Conservation (phyloP, 2,329 filamentous ascomycete species). For the Ophiostoma montium region DNA sequence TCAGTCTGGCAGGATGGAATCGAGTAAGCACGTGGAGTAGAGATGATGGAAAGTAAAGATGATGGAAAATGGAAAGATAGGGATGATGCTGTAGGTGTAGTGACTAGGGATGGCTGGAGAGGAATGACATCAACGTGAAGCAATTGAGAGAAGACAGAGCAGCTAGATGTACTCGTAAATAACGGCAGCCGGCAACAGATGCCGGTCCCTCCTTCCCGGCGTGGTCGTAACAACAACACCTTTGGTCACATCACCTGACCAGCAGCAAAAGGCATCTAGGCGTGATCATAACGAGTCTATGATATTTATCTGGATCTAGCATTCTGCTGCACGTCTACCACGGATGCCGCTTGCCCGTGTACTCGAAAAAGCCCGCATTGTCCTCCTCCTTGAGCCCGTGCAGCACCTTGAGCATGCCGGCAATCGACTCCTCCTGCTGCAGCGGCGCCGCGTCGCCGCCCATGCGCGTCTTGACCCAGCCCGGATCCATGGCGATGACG, state of each 20-base stretch:
- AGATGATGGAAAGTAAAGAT: not conserved
- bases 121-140: not conserved
- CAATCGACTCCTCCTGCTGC: slow-evolving; percentile 17
- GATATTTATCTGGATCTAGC: too few species aligned
- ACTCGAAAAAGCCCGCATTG: slow-evolving; percentile 15
- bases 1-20: not conserved
- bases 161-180: slow-evolving; percentile 8
- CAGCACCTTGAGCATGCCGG: slow-evolving; percentile 59
- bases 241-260: too few species aligned
- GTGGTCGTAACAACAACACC: not conserved
- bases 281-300: too few species aligned
- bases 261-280: too few species aligned
- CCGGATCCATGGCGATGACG: slow-evolving; percentile 21
- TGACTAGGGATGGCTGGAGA: too few species aligned
- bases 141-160: slow-evolving; percentile 15
- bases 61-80: not conserved
- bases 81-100: not conserved
- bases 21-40: too few species aligned
- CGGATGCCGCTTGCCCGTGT: slow-evolving; percentile 13
- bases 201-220: not conserved
- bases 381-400: slow-evolving; percentile 47
- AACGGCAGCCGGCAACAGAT: not conserved
- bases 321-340: slow-evolving; percentile 13
- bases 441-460: slow-evolving; percentile 18
- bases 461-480: slow-evolving; percentile 23